These are phyloP conservation scores for Mrakia blollopis DNA, from an alignment of 768 basidiomycete species.

Conservation along the genomic window DNA sequence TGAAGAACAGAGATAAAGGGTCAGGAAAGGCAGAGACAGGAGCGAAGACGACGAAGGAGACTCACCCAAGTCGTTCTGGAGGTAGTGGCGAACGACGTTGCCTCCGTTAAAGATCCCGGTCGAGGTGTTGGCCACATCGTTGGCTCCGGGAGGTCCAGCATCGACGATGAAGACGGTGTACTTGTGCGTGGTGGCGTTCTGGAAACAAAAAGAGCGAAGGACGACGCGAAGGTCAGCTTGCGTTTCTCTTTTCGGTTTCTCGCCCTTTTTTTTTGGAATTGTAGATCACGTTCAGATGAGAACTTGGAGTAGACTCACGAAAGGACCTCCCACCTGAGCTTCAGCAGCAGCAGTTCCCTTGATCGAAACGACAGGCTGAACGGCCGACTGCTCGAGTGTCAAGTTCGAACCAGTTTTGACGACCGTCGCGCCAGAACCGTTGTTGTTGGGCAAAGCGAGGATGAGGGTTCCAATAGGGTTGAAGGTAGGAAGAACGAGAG, in stretches of 20 bases:
- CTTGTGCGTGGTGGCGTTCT: slow-evolving; percentile 9
- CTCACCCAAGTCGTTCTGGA: slow-evolving; percentile 8
- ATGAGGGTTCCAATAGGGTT: background rate
- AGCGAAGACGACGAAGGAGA: background rate
- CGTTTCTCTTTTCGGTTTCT: background rate
- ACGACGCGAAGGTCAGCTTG: background rate
- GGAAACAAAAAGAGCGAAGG: background rate
- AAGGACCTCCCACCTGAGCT: background rate
- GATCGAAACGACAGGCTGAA: background rate
- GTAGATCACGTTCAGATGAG: background rate
- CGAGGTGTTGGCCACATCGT: background rate
- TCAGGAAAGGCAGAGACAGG: background rate
- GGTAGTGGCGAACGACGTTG: slow-evolving; percentile 2
- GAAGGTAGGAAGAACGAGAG: slow-evolving; percentile 3
- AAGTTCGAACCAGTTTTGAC: background rate
- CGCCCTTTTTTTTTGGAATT: background rate
- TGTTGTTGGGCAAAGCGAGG: background rate
- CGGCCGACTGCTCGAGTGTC: background rate
- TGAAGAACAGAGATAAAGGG: background rate
- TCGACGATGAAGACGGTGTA: slow-evolving; percentile 5
- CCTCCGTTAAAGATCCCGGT: background rate
- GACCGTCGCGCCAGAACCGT: background rate
- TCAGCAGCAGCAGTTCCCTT: background rate
- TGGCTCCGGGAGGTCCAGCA: slow-evolving; percentile 11
- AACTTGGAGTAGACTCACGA: background rate